Evolutionary conservation across 2,329 filamentous ascomycete species (phyloP), one percentile per base, ranked within the genome.

Genomic region (Ophioceras dolichostomum): DNA sequence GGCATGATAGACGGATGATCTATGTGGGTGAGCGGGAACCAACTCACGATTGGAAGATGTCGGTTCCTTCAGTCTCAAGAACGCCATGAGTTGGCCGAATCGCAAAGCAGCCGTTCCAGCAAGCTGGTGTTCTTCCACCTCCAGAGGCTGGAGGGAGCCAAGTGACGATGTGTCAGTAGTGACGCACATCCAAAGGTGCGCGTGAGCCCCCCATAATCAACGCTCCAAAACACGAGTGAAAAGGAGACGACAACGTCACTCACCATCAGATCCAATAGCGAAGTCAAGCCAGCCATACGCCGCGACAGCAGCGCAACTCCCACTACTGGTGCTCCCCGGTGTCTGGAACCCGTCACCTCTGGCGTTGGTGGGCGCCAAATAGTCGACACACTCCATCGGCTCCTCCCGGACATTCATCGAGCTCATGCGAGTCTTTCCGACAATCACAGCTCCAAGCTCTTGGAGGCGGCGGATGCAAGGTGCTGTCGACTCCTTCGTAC

Each of bases 271-370:
- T 2, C 53, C 54, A 31, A 57, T 44, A 3, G 55, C 49, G 37
- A 50, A 44, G 33, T 58, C 55, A 0, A 58, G 45, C 55, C 55
- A 58, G 17, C 50, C 47, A 34, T 57, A 58, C n/a, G 50, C 46
- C 12, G 48, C 52, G 4, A 54, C 39, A 3, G 47, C 46, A 21
- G 49, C 52, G 10, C 60, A 65, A 17, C 56, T 55, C 0, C 57
- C 58, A 0, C 53, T 49, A n/a, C 26, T 28, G 26, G 12, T 28
- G 5, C 26, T n/a, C 12, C 12, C 4, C 4, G 26, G 62, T 9
- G 54, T 50, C 41, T 62, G 61, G 36, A 67, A 67, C 2, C 62
- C 59, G 43, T 70, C 68, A 2, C 60, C 67, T 14, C 60, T 49
- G 1, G 60, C 58, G 40, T 63, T 63, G n/a, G n/a, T n/a, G n/a